phyloP scores from a whole-genome alignment of 1,284 basidiomycete species.

The Cryptococcus sp. region DNA sequence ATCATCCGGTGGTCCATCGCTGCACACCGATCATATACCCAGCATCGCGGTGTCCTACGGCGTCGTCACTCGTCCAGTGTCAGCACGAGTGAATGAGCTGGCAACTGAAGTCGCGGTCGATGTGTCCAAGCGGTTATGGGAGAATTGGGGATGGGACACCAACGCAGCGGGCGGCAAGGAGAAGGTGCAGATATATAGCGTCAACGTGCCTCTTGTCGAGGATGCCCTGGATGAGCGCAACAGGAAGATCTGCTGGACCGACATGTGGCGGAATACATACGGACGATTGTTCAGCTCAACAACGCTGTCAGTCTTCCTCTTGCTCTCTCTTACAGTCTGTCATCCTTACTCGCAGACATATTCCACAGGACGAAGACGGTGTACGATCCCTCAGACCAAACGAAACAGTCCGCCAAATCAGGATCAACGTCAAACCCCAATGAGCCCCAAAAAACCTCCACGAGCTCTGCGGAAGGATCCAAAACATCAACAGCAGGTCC shows the following conservation, averaged over 20 bases:
- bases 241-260: slow-evolving; percentile 48
- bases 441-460: slow-evolving; percentile 14
- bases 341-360: background rate
- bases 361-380: slow-evolving; percentile 5
- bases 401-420: slow-evolving; percentile 12
- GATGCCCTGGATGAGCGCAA: slow-evolving; percentile 32
- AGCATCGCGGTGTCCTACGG: slow-evolving; percentile 87
- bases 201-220: slow-evolving; percentile 52
- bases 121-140: slow-evolving; percentile 72
- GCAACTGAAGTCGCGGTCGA: slow-evolving; percentile 68
- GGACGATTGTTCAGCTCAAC: slow-evolving; percentile 48
- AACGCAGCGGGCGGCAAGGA: slow-evolving; percentile 13
- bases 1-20: slow-evolving; percentile 63
- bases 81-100: slow-evolving; percentile 62
- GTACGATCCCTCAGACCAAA: slow-evolving; percentile 25
- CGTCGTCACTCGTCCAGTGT: slow-evolving; percentile 70
- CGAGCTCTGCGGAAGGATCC: slow-evolving; percentile 9
- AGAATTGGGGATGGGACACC: slow-evolving; percentile 73
- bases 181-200: slow-evolving; percentile 44
- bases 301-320: slow-evolving; percentile 29
- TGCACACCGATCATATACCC: slow-evolving; percentile 43
- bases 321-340: no score
- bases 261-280: slow-evolving; percentile 52
- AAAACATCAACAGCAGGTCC: slow-evolving; percentile 32
- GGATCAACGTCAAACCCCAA: background rate